Percentiles rank a stretch among this genome's conserved stretches.
These are phyloP conservation scores for Cyclocybe cylindracea DNA, from an alignment of 768 basidiomycete genomes.

Conservation along the genomic window DNA sequence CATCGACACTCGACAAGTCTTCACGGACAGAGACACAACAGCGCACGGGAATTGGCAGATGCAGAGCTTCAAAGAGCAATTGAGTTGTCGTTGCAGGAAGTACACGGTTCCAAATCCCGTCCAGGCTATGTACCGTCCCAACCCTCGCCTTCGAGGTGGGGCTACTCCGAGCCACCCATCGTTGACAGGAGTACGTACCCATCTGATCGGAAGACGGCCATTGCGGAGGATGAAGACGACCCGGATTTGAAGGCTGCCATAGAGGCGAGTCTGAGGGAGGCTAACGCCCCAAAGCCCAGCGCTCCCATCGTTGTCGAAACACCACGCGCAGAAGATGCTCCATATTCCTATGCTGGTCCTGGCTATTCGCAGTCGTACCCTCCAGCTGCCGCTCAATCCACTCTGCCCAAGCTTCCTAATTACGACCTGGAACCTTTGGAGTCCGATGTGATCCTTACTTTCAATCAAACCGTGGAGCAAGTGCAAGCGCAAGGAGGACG, in stretches of 20 bases:
- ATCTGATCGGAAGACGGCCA: constrained; percentile 22
- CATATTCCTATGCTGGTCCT: constrained; percentile 33
- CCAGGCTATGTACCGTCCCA: constrained; percentile 74
- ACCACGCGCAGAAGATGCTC: constrained; percentile 43
- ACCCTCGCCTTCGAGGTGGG: constrained; percentile 54
- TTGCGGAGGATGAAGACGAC: constrained; percentile 74
- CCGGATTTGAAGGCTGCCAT: constrained; percentile 92
- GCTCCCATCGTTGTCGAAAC: constrained; percentile 68
- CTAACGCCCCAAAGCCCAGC: constrained; percentile 73
- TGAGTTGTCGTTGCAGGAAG: constrained; percentile 84
- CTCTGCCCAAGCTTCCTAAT: constrained; percentile 59
- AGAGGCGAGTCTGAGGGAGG: constrained; percentile 91
- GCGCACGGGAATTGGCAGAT: constrained; percentile 68
- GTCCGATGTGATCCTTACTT: constrained; percentile 84
- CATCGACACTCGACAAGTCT: constrained; percentile 59
- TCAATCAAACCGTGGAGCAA: constrained; percentile 88
- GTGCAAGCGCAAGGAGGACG: constrained; percentile 75
- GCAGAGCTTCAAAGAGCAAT: constrained; percentile 94
- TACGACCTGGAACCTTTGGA: constrained; percentile 85
- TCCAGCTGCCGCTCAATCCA: constrained; percentile 38
- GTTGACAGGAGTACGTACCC: constrained; percentile 55
- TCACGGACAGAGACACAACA: constrained; percentile 53
- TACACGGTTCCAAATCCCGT: constrained; percentile 48
- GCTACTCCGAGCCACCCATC: constrained; percentile 71
- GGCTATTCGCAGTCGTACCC: constrained; percentile 50